Evolutionary conservation across 225 moss, liverwort and hornwort species (phyloP).

Genomic region (Physcomitrellopsis africana): DNA sequence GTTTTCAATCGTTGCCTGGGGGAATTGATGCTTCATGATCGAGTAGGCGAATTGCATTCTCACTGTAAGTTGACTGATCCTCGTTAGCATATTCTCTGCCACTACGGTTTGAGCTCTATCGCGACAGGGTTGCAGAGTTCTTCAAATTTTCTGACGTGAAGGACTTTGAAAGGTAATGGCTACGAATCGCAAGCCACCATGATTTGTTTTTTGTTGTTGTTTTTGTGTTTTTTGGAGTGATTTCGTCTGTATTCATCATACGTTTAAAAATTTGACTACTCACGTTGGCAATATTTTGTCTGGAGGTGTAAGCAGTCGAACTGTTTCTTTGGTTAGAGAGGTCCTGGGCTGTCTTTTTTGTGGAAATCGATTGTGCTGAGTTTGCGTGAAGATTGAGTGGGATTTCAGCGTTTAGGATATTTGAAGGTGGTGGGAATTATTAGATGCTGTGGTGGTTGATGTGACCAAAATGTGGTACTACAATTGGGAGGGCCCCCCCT

Average conservation of each 20-base stretch:
- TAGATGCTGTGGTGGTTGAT: neutral
- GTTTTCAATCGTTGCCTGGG: neutral
- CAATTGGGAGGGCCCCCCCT: neutral
- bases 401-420: neutral
- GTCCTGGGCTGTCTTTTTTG: too few species aligned
- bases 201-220: neutral
- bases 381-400: neutral
- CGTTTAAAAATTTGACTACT: too few species aligned
- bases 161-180: neutral
- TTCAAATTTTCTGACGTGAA: neutral
- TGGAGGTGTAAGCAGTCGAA: too few species aligned
- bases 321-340: too few species aligned
- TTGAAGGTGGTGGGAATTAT: neutral
- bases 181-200: neutral
- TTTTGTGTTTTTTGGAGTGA: too few species aligned
- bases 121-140: neutral
- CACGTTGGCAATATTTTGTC: too few species aligned
- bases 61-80: neutral
- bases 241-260: too few species aligned
- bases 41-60: neutral
- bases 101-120: neutral
- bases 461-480: neutral
- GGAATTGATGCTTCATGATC: neutral
- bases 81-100: neutral
- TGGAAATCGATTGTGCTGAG: neutral